Base-by-base conservation (phyloP, 2,329 filamentous ascomycete species). In the Aschersonia sp. region DNA sequence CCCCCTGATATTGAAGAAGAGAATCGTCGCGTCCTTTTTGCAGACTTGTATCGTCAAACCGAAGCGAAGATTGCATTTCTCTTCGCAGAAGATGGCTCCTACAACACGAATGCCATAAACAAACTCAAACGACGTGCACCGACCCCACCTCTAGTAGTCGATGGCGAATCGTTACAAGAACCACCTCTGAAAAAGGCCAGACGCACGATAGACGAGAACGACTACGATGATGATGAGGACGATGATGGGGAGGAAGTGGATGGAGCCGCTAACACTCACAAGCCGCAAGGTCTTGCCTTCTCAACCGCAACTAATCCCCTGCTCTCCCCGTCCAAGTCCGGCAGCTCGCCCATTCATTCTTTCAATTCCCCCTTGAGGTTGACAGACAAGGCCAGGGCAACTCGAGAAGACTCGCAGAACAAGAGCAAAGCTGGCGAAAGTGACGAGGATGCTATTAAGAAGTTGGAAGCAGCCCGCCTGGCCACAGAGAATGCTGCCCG, bases 401-500 rank as follows among this genome's bases (percentile, higher is more conserved):
- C 70, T 6, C 68, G 69, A 46, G 71, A 72, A 44, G 59, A 56
- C 6, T 65, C 66, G 38, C 71, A 72, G 53, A 61, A 77, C 57
- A 73, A 72, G 65, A 70, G 78, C 48, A 88, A 87, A 62, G 77
- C 81, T 30, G 81, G 83, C 1, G 28, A 42, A 10, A 32, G 10
- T 31, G 46, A 50, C 5, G 89, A 95, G 61, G 86, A 95, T 71
- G 85, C 88, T 63, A 86, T 92, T 59, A 94, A 94, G 67, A 87
- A 89, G 64, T 68, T 97, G 53, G 89, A 97, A 64, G 86, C 94
- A 60, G 87, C 88, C 55, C 92, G 92, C 62, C 89, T 84, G 62
- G 87, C 85, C 31, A 89, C 86, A 45, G 91, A 95, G 59, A 88
- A 94, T 59, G 84, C 85, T 46, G 92, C 88, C 43, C 89, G 89